A percentile compares a stretch with the other conserved stretches of the same genome.
Evolutionary conservation across 2,329 filamentous ascomycete genomes (phyloP).

Genomic region (Zelopaecilomyces penicillatus): DNA sequence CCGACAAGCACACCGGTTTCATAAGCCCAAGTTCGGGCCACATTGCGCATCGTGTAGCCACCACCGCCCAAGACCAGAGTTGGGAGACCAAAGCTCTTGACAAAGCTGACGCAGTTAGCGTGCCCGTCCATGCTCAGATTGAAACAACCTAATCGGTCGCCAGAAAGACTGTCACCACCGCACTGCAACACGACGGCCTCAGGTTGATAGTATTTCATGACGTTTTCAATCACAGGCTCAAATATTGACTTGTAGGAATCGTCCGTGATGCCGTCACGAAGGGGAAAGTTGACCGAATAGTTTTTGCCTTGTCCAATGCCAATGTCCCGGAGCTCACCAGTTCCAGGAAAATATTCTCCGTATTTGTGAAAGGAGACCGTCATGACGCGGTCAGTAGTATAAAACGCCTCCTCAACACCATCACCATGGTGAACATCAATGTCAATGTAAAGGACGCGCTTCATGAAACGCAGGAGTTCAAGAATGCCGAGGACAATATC

Average conservation of each 20-base stretch:
- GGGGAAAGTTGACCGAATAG: slow-evolving; percentile 83
- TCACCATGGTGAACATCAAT: slow-evolving; percentile 94
- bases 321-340: slow-evolving; percentile 77
- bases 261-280: slow-evolving; percentile 88
- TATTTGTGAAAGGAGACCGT: slow-evolving; percentile 95
- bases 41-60: slow-evolving; percentile 95
- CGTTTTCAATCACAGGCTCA: slow-evolving; percentile 76
- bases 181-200: slow-evolving; percentile 93
- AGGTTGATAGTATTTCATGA: slow-evolving; percentile 81
- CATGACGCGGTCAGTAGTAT: slow-evolving; percentile 86
- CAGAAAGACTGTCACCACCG: slow-evolving; percentile 88
- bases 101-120: slow-evolving; percentile 85
- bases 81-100: slow-evolving; percentile 77
- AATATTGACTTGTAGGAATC: slow-evolving; percentile 85
- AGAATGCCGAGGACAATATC: slow-evolving; percentile 94
- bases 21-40: slow-evolving; percentile 93
- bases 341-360: slow-evolving; percentile 91
- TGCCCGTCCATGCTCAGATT: slow-evolving; percentile 96
- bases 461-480: slow-evolving; percentile 80
- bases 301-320: slow-evolving; percentile 83
- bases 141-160: slow-evolving; percentile 91
- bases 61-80: slow-evolving; percentile 91
- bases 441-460: slow-evolving; percentile 95
- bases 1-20: slow-evolving; percentile 88
- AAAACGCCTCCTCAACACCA: slow-evolving; percentile 88